phyloP scores from a whole-genome alignment of 148 eudicot genomes.

The Diospyros kaki region DNA sequence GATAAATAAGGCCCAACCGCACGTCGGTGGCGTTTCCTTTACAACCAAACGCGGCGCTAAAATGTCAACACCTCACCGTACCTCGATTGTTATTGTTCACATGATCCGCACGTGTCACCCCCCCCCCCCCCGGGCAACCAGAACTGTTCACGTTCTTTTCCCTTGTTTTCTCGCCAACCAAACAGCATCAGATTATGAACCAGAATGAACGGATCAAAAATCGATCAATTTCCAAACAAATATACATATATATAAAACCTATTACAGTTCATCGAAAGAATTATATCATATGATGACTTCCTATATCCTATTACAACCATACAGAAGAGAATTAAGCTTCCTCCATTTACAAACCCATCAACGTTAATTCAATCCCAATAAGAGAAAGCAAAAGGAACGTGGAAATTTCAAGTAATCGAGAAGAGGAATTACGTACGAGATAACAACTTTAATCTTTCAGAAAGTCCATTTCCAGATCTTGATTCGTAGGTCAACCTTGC shows the following conservation, averaged over 20 bases:
- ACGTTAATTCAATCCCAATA: background rate
- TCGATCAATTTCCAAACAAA: background rate
- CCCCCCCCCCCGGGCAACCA: no score
- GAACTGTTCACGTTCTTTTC: background rate
- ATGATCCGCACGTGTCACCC: no score
- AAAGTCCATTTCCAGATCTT: constrained; percentile 61
- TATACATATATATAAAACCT: background rate
- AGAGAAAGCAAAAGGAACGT: background rate
- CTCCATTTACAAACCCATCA: constrained; percentile 9
- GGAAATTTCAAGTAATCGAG: background rate
- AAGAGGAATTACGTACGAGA: background rate
- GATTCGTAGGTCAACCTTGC: constrained; percentile 42
- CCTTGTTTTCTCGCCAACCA: background rate
- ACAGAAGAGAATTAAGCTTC: background rate
- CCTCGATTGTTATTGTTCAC: no score
- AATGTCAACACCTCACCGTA: no score
- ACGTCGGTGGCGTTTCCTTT: no score
- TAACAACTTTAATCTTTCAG: background rate
- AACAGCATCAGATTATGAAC: background rate
- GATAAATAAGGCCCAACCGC: no score
- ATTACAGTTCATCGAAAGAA: background rate
- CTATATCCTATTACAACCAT: no score
- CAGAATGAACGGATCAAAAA: background rate
- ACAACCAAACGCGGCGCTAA: no score
- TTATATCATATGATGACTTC: no score